These are phyloP conservation scores for Mortierella sp. DNA, from an alignment of 371 early-diverging fungal species.

Conservation along the genomic window DNA sequence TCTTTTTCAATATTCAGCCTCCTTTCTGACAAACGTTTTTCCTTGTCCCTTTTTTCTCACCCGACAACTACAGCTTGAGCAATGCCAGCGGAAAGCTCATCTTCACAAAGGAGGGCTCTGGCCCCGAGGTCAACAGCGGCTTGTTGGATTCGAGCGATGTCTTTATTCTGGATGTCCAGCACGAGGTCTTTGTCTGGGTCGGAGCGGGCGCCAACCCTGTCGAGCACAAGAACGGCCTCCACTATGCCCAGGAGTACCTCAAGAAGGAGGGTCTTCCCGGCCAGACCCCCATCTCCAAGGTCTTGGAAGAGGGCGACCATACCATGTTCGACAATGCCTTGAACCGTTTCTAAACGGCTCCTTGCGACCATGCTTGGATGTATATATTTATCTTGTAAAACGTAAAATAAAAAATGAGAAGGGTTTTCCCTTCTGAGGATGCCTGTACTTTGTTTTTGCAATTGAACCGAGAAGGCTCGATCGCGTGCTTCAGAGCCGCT, in stretches of 20 bases:
- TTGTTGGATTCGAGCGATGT: slow-evolving; percentile 82
- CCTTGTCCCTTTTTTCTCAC: not conserved
- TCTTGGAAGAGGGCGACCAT: slow-evolving; percentile 79
- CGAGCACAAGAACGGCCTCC: slow-evolving; percentile 70
- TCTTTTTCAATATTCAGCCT: not conserved
- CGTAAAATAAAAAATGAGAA: slow-evolving; percentile 1
- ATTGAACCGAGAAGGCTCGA: slow-evolving; percentile 4
- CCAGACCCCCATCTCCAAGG: slow-evolving; percentile 74
- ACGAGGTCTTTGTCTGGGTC: slow-evolving; percentile 81
- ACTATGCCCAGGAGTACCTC: slow-evolving; percentile 75
- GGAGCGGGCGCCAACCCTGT: slow-evolving; percentile 71
- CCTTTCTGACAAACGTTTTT: slow-evolving; percentile 9
- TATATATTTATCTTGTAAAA: not conserved
- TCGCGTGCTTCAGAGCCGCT: slow-evolving; percentile 2
- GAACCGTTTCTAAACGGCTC: slow-evolving; percentile 37
- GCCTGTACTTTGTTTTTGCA: not conserved
- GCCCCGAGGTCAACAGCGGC: slow-evolving; percentile 73
- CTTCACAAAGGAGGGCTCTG: slow-evolving; percentile 63
- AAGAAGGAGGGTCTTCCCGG: slow-evolving; percentile 63
- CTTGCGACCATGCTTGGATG: not conserved
- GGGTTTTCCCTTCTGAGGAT: no score
- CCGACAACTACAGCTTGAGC: slow-evolving; percentile 30
- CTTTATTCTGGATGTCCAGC: slow-evolving; percentile 82
- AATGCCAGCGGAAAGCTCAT: slow-evolving; percentile 58
- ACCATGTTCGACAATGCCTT: slow-evolving; percentile 65